phyloP scores from a whole-genome alignment of 305 asterid genomes.

The Withania somnifera region DNA sequence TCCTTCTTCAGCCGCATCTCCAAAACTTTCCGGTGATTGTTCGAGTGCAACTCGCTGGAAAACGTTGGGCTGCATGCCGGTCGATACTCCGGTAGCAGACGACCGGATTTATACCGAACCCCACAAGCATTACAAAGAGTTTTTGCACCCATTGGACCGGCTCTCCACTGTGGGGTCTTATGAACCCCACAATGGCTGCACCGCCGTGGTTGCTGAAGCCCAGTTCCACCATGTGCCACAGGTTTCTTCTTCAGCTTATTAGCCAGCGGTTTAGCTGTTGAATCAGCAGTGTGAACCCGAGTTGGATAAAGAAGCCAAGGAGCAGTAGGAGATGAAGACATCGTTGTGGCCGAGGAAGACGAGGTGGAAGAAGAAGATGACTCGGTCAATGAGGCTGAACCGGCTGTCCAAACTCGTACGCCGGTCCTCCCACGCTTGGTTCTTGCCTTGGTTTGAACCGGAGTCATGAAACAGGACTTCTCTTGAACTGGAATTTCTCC shows the following conservation, averaged over 20 bases:
- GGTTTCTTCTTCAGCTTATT: constrained; percentile 33
- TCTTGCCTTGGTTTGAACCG: constrained; percentile 73
- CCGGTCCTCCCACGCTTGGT: constrained; percentile 52
- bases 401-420: constrained; percentile 40
- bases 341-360: constrained; percentile 39
- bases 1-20: constrained; percentile 84
- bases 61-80: constrained; percentile 94
- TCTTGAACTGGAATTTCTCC: constrained; percentile 11
- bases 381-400: constrained; percentile 40
- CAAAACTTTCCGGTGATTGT: constrained; percentile 79
- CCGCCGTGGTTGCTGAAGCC: constrained; percentile 42
- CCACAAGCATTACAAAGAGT: constrained; percentile 96
- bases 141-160: constrained; percentile 81
- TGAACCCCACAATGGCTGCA: constrained; percentile 90
- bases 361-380: constrained; percentile 44
- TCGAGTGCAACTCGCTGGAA: constrained; percentile 62
- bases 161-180: constrained; percentile 96
- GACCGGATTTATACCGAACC: constrained; percentile 81
- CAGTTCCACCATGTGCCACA: background rate
- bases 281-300: constrained; percentile 21
- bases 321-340: constrained; percentile 22
- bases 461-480: constrained; percentile 27
- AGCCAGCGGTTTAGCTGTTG: constrained; percentile 20
- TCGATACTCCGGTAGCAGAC: constrained; percentile 78
- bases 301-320: constrained; percentile 7